Conservation (phyloP, 2,329 filamentous ascomycete genomes). For the Fusarium sp. region DNA sequence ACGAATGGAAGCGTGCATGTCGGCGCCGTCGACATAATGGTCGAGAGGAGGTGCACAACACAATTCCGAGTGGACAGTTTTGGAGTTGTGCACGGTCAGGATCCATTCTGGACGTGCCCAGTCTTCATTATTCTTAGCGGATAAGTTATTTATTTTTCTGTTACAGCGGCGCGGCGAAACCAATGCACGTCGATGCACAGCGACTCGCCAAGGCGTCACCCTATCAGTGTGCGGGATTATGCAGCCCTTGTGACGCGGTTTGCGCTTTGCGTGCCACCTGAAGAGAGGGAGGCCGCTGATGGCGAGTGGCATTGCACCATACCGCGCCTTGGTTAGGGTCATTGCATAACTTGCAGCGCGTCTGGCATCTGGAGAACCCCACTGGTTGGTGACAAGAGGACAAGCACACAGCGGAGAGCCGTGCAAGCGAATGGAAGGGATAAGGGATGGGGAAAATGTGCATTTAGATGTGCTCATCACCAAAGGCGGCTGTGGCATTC, state of each 20-base stretch:
- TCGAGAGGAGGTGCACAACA: slow-evolving; percentile 41
- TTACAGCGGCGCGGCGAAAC: slow-evolving; percentile 41
- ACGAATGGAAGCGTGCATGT: slow-evolving; percentile 52
- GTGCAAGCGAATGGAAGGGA: slow-evolving; percentile 41
- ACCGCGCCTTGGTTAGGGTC: slow-evolving; percentile 39
- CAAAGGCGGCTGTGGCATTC: slow-evolving; percentile 38
- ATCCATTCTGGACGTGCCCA: slow-evolving; percentile 32
- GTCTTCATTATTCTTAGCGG: slow-evolving; percentile 30
- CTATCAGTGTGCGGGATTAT: slow-evolving; percentile 54
- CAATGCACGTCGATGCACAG: slow-evolving; percentile 40
- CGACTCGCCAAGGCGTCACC: slow-evolving; percentile 41
- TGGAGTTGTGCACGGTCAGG: slow-evolving; percentile 45
- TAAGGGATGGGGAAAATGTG: slow-evolving; percentile 44
- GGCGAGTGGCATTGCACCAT: slow-evolving; percentile 44
- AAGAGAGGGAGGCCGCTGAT: slow-evolving; percentile 39
- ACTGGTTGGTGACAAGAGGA: slow-evolving; percentile 35
- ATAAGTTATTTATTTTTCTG: slow-evolving; percentile 31
- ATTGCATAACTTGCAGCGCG: slow-evolving; percentile 47
- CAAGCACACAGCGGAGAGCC: slow-evolving; percentile 27
- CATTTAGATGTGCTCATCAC: slow-evolving; percentile 35
- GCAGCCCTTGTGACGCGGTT: slow-evolving; percentile 54
- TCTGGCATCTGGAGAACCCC: slow-evolving; percentile 42
- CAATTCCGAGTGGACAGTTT: slow-evolving; percentile 46
- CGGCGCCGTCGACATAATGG: slow-evolving; percentile 36
- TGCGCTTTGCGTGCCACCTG: slow-evolving; percentile 51